Conservation (phyloP, 768 basidiomycete species). For the Phlegmacium glaucopus region DNA sequence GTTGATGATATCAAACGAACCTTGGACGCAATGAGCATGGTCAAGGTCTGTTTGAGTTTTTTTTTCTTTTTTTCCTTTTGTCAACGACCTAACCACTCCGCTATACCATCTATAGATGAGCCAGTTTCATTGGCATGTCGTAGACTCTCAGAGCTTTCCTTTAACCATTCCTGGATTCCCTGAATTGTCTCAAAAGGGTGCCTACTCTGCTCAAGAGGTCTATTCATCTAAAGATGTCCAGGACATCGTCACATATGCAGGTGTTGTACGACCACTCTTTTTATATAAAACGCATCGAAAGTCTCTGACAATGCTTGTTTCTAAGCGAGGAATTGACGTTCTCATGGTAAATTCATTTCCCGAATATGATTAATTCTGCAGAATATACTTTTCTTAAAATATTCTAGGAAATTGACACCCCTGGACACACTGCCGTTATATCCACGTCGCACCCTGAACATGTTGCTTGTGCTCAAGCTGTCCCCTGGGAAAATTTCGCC, state of each 20-base stretch:
- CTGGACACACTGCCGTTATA: constrained; percentile 76
- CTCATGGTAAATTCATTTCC: constrained; percentile 43
- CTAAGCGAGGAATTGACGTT: constrained; percentile 70
- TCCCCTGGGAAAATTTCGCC: constrained; percentile 61
- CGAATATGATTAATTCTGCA: constrained; percentile 4
- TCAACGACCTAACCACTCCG: not conserved
- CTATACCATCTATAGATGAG: constrained; percentile 46
- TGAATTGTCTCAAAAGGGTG: constrained; percentile 59
- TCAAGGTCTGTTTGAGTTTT: constrained; percentile 47
- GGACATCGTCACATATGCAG: constrained; percentile 63
- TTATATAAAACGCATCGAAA: too few relatives aligned
- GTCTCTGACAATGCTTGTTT: not conserved
- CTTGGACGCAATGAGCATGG: constrained; percentile 73
- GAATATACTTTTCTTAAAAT: not conserved
- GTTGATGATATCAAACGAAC: constrained; percentile 64
- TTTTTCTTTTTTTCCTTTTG: constrained; percentile 9
- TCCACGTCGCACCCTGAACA: constrained; percentile 65
- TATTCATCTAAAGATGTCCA: constrained; percentile 57
- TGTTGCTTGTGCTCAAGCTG: constrained; percentile 58
- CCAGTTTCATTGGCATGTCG: constrained; percentile 80
- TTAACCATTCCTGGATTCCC: constrained; percentile 58
- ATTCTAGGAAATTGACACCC: constrained; percentile 72
- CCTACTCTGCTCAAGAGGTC: constrained; percentile 54
- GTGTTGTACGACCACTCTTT: constrained; percentile 37
- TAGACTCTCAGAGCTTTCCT: constrained; percentile 79